Conservation (phyloP, 805 yeast genomes). For the Pichia occidentalis region DNA sequence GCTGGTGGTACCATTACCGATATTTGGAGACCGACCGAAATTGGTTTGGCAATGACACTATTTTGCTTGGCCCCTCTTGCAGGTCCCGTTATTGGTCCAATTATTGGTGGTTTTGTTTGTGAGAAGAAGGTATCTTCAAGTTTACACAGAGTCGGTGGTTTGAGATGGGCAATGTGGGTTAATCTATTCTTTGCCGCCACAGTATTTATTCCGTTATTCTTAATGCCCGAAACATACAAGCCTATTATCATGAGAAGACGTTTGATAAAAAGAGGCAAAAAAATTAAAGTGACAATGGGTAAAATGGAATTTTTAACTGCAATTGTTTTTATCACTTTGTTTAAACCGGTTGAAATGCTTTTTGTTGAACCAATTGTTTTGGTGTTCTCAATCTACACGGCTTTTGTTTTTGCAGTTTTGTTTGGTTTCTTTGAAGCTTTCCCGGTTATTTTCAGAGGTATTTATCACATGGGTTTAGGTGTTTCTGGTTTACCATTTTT, state of each 20-base stretch:
- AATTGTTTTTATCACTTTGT: constrained; percentile 44
- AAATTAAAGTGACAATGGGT: constrained; percentile 34
- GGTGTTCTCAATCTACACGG: constrained; percentile 61
- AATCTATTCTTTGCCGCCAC: constrained; percentile 62
- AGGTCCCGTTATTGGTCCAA: constrained; percentile 76
- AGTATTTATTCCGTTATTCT: constrained; percentile 37
- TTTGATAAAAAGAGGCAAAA: constrained; percentile 54
- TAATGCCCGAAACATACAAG: constrained; percentile 67
- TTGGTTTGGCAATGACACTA: constrained; percentile 70
- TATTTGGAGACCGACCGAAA: constrained; percentile 58
- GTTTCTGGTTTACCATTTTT: constrained; percentile 63
- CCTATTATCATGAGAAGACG: constrained; percentile 55
- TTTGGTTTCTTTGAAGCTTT: constrained; percentile 78
- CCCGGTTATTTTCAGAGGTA: constrained; percentile 66
- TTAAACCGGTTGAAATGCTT: constrained; percentile 65
- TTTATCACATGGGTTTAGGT: constrained; percentile 52
- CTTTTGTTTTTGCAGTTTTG: constrained; percentile 69
- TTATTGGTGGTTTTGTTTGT: constrained; percentile 67
- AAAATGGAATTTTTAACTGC: constrained; percentile 35
- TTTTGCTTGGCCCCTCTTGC: constrained; percentile 74
- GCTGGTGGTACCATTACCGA: constrained; percentile 83
- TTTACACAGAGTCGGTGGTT: constrained; percentile 32
- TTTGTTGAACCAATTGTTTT: constrained; percentile 68
- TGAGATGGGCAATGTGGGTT: constrained; percentile 73
- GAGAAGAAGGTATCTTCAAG: constrained; percentile 33